Conservation (phyloP, 2,329 filamentous ascomycete genomes). For the Plectosphaerella cucumerina region DNA sequence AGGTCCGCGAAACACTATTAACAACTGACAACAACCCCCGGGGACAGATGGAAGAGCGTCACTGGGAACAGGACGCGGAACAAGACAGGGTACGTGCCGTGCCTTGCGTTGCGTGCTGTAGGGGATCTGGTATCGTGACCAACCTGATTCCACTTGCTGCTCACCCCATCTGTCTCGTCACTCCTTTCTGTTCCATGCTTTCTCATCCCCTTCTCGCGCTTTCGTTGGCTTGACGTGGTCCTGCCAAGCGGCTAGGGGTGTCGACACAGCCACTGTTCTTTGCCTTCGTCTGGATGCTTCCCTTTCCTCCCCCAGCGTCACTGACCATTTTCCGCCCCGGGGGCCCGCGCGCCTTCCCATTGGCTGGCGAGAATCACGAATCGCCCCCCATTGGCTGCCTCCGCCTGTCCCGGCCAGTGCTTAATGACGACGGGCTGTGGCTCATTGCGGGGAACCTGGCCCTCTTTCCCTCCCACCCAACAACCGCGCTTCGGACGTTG, state of each 20-base stretch:
- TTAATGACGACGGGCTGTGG: conserved; percentile 3
- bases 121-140: no score
- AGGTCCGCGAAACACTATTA: no score
- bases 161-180: neutral
- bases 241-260: conserved; percentile 2
- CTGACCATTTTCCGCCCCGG: neutral
- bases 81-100: no score
- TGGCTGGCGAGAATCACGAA: neutral
- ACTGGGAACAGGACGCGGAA: no score
- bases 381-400: neutral
- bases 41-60: no score
- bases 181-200: conserved; percentile 6
- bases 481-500: neutral
- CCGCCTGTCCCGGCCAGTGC: neutral
- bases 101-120: no score
- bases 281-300: neutral
- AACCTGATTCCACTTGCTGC: neutral
- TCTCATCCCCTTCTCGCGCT: neutral
- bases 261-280: conserved; percentile 3
- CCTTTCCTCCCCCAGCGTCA: no score
- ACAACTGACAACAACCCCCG: no score
- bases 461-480: no score
- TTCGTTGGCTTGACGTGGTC: neutral
- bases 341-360: neutral
- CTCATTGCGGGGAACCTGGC: neutral